Conservation (phyloP, 1,139 yeast species). For the Zhuliangozyma blackwelliae region DNA sequence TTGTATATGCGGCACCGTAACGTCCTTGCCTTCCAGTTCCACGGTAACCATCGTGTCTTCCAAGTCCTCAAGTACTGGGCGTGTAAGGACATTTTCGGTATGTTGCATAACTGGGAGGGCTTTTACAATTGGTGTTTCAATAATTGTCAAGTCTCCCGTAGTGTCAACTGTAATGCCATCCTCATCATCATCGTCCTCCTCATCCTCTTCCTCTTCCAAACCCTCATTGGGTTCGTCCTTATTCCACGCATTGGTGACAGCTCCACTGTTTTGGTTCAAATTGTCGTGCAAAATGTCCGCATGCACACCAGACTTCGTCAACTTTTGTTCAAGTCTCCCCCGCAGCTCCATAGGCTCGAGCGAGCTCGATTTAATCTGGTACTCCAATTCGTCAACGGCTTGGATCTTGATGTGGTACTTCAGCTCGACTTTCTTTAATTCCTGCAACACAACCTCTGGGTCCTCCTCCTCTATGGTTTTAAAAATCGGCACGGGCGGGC, state of each 20-base stretch:
- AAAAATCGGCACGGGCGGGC: constrained; percentile 22
- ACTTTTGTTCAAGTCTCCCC: no score
- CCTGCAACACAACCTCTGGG: constrained; percentile 25
- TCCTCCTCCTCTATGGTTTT: constrained; percentile 29
- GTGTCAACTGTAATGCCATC: not conserved
- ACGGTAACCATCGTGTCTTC: no score
- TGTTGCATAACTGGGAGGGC: not conserved
- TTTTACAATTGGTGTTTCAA: constrained; percentile 2
- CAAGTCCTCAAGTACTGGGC: no score
- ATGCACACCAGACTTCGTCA: no score
- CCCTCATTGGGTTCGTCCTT: not conserved
- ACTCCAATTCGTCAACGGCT: constrained; percentile 28
- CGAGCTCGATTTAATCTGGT: no score
- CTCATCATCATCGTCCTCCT: constrained; percentile 4
- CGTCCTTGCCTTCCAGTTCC: no score
- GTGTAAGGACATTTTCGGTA: no score
- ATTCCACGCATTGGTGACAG: no score
- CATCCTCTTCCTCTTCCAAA: not conserved
- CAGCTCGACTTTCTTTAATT: constrained; percentile 28
- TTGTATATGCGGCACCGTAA: no score
- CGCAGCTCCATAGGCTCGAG: no score
- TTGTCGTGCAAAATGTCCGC: no score
- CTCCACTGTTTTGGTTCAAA: no score
- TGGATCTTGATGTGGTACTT: constrained; percentile 29
- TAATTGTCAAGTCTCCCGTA: constrained; percentile 2